Base-by-base conservation (phyloP, 805 yeast species). In the Metschnikowia reukaufii region DNA sequence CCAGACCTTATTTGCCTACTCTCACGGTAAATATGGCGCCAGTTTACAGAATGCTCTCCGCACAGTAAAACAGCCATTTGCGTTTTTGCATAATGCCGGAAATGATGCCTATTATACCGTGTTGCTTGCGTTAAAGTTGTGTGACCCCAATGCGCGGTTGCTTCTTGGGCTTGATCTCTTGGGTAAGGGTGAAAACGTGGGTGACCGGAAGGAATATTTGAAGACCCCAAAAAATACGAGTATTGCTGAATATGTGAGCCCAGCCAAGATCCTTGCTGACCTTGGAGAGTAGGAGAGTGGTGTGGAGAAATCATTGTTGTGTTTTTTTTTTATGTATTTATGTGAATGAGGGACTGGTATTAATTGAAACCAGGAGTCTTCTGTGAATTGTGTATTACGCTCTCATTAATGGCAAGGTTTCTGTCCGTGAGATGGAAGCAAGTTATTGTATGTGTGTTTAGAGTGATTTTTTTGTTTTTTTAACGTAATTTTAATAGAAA, bases 71-170 rank as follows among this genome's bases (percentile, higher is more conserved):
- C 53, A 60, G 19, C 64, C 64, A 13, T 59, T 58, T 34, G 58
- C 57, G 8, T 42, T 49, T 25, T 53, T 61, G 34, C 65, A 61
- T 45, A 61, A 61, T 42, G 65, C 65, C 2, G 63, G 58, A 33
- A 61, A 61, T 49, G 65, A 61, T 42, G 64, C 65, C 9, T 61
- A 61, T 50, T 61, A 48, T 45, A 61, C 65, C 5, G 45, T 61
- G 7, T 36, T 60, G 27, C 64, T 60, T 20, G 63, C 60, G 8
- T 36, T 61, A 41, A 55, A 55, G 15, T 48, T 51, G 32, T 54
- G 60, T 27, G 65, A 61, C 40, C 65, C 65, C 12, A 15, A 19
- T 27, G n/a, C 42, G 21, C 42, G 47, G 17, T 15, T 13, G 25
- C 12, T 13, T 18, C 43, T 44, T 15, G 25, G 32, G 15, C 48